These are phyloP conservation scores for Bocquillonia castaneifolia DNA, from an alignment of 441 rosid species.

Conservation along the genomic window DNA sequence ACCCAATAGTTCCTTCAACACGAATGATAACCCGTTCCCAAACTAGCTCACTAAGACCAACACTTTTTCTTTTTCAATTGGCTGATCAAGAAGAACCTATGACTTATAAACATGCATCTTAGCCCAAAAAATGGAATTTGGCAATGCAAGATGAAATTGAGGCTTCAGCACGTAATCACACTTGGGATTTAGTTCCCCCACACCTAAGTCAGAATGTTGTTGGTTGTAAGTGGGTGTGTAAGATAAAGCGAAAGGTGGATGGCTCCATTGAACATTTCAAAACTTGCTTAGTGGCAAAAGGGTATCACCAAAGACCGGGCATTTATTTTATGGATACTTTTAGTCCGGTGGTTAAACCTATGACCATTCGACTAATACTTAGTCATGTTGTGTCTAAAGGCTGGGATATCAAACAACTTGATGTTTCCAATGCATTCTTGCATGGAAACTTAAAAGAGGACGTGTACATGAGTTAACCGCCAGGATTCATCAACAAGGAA, in stretches of 20 bases:
- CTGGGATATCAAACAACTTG: too few species aligned
- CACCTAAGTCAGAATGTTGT: too few species aligned
- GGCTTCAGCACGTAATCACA: neutral
- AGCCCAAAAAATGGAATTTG: neutral
- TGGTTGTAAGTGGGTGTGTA: neutral
- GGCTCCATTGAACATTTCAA: neutral
- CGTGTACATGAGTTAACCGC: neutral
- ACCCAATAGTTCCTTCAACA: too few species aligned
- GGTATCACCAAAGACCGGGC: neutral
- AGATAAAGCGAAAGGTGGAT: too few species aligned
- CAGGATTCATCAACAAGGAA: neutral
- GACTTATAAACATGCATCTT: too few species aligned
- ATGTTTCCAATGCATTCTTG: neutral
- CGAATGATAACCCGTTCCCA: too few species aligned
- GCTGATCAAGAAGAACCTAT: too few species aligned
- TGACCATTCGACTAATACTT: neutral
- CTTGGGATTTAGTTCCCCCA: neutral
- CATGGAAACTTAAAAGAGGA: neutral
- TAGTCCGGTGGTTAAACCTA: neutral
- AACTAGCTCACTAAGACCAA: too few species aligned
- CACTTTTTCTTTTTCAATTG: too few species aligned
- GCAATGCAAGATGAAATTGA: neutral
- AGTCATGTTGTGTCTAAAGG: too few species aligned
- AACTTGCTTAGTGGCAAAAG: neutral
- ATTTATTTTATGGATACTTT: neutral